Evolutionary conservation across 2,329 filamentous ascomycete genomes (phyloP).

Genomic region (Alternaria sp.): DNA sequence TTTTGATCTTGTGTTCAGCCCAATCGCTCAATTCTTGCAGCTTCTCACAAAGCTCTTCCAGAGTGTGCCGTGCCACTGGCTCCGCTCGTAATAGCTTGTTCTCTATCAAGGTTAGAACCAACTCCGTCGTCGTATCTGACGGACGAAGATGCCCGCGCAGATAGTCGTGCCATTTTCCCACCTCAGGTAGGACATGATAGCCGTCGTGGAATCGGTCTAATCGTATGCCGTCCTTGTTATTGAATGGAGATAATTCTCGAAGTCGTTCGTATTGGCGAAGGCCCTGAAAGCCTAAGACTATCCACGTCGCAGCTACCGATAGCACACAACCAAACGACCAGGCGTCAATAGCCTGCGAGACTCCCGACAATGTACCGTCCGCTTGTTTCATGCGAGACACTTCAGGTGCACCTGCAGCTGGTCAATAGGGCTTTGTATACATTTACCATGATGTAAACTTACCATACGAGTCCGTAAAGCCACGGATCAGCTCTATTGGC

Average conservation of each 20-base stretch:
- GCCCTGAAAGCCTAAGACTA: conserved; percentile 44
- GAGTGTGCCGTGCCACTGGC: background rate
- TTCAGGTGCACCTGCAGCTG: conserved; percentile 22
- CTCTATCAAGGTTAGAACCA: background rate
- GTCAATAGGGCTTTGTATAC: too few relatives aligned
- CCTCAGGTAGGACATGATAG: background rate
- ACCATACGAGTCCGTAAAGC: too few relatives aligned
- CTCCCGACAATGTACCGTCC: conserved; percentile 2
- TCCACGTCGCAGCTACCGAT: conserved; percentile 49
- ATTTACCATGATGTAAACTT: too few relatives aligned
- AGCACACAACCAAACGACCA: conserved; percentile 52
- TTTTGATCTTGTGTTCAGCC: background rate
- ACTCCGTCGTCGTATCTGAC: background rate
- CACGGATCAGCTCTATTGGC: conserved; percentile 6
- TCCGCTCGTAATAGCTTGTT: background rate
- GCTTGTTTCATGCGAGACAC: conserved; percentile 15
- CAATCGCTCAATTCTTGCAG: background rate
- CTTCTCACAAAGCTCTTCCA: background rate
- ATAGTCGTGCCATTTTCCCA: background rate
- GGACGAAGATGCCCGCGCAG: background rate
- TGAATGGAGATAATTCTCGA: background rate
- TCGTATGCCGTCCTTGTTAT: background rate
- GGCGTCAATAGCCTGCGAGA: conserved; percentile 44
- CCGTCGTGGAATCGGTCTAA: background rate
- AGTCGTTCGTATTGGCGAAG: conserved; percentile 32